Evolutionary conservation across 139 green algal species (phyloP), one percentile per base, ranked within the genome.

Genomic region (Pycnococcus provasolii): DNA sequence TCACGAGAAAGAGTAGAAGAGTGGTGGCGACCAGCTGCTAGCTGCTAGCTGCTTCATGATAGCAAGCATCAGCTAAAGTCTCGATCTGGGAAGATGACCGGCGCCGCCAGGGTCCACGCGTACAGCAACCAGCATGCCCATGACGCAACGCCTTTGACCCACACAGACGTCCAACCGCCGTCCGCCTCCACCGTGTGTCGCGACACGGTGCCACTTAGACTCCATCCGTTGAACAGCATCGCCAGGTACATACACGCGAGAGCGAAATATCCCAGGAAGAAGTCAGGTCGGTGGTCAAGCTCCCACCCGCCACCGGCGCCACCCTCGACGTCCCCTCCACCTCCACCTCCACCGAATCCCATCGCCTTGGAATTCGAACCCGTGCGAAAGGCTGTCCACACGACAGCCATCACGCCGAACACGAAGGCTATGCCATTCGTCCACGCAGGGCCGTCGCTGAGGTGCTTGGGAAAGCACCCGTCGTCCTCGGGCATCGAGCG

Each of bases 191-290:
- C 89, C 75, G 83, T 80, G 72, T 73, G 37, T 68, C 8, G 41
- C 72, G 68, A 61, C 85, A 72, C 72, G 83, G 71, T 7, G 77
- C 75, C 68, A 42, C 64, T 80, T 26, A 26, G 26, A 69, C 91
- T 91, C 91, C 91, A 97, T 3, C 89, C 87, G 1, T 91, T 97
- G 82, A 97, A 87, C n/a, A 96, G 85, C 92, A 96, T 97, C 15
- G 87, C 88, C 41, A 95, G 84, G 79, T 97, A 97, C 79, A 91
- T 90, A 79, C 71, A 85, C 1, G 90, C 91, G 55, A 96, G 79
- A 1, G 89, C 88, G 72, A 98, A 97, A 53, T 97, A 86, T 55
- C 94, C 53, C 79, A 97, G 92, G 82, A 98, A 98, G 82, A 96
- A 96, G 54, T 41, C 58, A 45, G 48, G 45, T 80, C 64, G 26